phyloP scores from a whole-genome alignment of 2,329 filamentous ascomycete species.

The Colletotrichum zoysiae region DNA sequence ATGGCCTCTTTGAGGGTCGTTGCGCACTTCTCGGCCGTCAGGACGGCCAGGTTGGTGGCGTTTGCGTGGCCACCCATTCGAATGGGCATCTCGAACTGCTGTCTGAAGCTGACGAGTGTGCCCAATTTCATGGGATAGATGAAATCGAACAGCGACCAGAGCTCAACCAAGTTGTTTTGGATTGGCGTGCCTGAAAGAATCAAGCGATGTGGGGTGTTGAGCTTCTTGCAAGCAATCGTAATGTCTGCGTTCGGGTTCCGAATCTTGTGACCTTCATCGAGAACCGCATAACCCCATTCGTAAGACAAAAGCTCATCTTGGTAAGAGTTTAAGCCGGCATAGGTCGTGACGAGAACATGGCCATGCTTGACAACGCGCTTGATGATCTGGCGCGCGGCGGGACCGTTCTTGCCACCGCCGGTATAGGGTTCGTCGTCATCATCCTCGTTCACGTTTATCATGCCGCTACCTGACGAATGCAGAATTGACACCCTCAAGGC shows the following conservation, averaged over 20 bases:
- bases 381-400: constrained; percentile 83
- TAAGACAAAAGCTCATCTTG: constrained; percentile 83
- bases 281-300: constrained; percentile 92
- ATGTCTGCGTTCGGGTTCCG: constrained; percentile 96
- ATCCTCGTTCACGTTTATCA: constrained; percentile 83
- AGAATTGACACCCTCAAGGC: constrained; percentile 94
- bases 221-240: constrained; percentile 93
- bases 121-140: constrained; percentile 96
- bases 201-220: constrained; percentile 89
- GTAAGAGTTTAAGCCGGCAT: constrained; percentile 95
- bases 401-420: constrained; percentile 57
- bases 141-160: constrained; percentile 99
- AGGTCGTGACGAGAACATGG: constrained; percentile 95
- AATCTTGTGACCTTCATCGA: constrained; percentile 98
- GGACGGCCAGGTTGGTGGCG: constrained; percentile 91
- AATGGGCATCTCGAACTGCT: constrained; percentile 94
- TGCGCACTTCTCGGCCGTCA: constrained; percentile 94
- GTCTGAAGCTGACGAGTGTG: constrained; percentile 89
- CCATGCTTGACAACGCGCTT: constrained; percentile 85
- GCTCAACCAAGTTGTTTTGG: constrained; percentile 94
- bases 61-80: constrained; percentile 94
- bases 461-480: constrained; percentile 95
- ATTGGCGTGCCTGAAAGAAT: constrained; percentile 97
- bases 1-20: constrained; percentile 95
- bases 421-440: constrained; percentile 58